Base-by-base conservation (phyloP, 352 stramenopile genomes). In the Phytopythium kandeliae region DNA sequence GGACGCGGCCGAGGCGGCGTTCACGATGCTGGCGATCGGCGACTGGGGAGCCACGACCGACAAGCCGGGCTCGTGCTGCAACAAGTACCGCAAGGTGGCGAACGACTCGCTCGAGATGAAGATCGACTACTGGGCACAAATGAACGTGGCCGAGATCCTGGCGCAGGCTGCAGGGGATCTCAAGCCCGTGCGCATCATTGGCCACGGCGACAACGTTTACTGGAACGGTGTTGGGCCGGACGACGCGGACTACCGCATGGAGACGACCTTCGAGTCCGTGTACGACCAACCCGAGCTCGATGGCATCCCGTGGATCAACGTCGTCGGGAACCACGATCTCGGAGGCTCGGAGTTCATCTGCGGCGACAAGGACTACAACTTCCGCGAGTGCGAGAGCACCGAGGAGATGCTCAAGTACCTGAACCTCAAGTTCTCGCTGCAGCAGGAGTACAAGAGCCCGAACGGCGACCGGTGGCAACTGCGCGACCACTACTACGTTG, bases 151-250 rank as follows among this genome's bases (percentile, higher is more conserved):
- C 15, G 79, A 90, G 58, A 85, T 94, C 58, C 50, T 94, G 5
- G 63, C 72, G 19, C 62, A 90, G 55, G 84, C 76, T n/a, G 83
- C 83, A 0, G 73, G 61, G 1, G 76, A 74, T 15, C 71, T 90
- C 49, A 89, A 86, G 51, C 80, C 83, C 0, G 55, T 65, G 28
- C 66, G 71, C 16, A 77, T 94, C 51, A 89, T 94, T 34, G 75
- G 79, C 13, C 83, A 94, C 59, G 83, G 80, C 33, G 84, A 94
- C 66, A 94, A 94, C 69, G 80, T 92, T 33, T 94, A 94, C 79
- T 94, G 81, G 81, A 91, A 92, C 63, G 84, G 84, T 21, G 81
- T 78, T 4, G 84, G 81, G 22, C 71, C 74, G 3, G 71, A 83
- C 10, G 82, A 95, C 41, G 88, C 89, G 41, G 68, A 55, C 33